These are phyloP conservation scores for Phytophthora boehmeriae DNA, from an alignment of 352 stramenopile species.

Conservation along the genomic window DNA sequence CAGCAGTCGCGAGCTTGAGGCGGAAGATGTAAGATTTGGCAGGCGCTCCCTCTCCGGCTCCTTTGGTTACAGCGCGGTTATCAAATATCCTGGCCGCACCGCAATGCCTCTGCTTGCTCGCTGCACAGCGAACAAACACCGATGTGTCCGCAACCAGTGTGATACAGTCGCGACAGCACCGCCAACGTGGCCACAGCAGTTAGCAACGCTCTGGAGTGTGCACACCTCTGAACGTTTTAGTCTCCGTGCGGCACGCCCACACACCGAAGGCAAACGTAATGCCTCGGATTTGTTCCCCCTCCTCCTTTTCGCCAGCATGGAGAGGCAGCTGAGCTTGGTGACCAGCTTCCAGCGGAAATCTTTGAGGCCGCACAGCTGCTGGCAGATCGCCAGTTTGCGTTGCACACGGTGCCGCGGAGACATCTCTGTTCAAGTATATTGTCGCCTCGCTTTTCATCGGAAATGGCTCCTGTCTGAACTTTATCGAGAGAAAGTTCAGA, in stretches of 20 bases:
- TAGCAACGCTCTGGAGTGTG: neutral
- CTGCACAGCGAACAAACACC: neutral
- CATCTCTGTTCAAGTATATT: too few relatives aligned
- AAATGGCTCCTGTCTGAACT: too few relatives aligned
- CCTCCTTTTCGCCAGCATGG: neutral
- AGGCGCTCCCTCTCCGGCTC: constrained; percentile 13
- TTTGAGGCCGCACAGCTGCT: neutral
- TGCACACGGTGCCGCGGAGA: neutral
- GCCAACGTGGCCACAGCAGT: neutral
- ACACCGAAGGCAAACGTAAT: neutral
- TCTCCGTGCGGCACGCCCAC: constrained; percentile 1
- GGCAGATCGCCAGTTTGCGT: neutral
- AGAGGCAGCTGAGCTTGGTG: neutral
- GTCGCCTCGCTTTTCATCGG: too few relatives aligned
- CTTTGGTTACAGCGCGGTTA: constrained; percentile 2
- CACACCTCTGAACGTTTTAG: neutral
- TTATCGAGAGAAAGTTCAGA: too few relatives aligned
- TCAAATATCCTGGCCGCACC: constrained; percentile 2
- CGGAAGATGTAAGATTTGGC: constrained; percentile 24
- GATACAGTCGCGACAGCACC: neutral
- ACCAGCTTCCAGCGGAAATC: too few relatives aligned
- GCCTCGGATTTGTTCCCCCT: neutral
- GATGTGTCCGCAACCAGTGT: neutral
- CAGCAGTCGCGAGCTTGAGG: constrained; percentile 29
- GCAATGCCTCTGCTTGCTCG: constrained; percentile 9